Conservation (phyloP, 441 rosid genomes). For the Melastoma candidum region DNA sequence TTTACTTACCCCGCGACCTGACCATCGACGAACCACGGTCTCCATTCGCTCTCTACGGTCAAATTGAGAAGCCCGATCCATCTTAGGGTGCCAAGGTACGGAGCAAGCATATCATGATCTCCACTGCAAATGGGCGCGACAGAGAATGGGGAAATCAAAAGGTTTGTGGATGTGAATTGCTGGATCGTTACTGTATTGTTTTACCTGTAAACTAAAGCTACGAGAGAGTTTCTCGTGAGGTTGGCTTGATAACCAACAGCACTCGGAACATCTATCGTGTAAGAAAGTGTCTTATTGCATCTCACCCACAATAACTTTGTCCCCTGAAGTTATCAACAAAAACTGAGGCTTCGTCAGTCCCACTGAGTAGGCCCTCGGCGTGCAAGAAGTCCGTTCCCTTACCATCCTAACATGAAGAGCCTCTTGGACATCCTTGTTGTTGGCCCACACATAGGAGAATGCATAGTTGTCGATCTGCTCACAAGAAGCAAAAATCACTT, state of each 20-base stretch:
- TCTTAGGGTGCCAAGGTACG: conserved; percentile 14
- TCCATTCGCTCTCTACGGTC: conserved; percentile 20
- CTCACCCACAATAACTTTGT: conserved; percentile 8
- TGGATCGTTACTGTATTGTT: no score
- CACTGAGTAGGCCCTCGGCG: no score
- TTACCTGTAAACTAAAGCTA: conserved; percentile 10
- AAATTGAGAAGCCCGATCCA: conserved; percentile 20
- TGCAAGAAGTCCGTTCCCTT: not conserved
- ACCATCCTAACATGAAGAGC: conserved; percentile 19
- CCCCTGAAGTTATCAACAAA: conserved; percentile 1
- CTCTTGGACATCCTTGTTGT: conserved; percentile 13
- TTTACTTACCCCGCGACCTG: conserved; percentile 30
- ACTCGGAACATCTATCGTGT: not conserved
- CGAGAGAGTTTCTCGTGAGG: conserved; percentile 4
- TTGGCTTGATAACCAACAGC: conserved; percentile 3
- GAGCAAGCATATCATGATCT: conserved; percentile 29
- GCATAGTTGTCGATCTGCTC: conserved; percentile 25
- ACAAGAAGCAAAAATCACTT: not conserved
- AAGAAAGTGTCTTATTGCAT: conserved; percentile 7
- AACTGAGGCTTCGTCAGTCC: no score
- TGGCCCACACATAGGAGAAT: conserved; percentile 25
- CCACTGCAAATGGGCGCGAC: conserved; percentile 16
- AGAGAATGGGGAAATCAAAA: not conserved
- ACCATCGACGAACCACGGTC: conserved; percentile 30
- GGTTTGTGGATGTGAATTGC: no score